Conservation (phyloP, 306 rosid genomes). For the Rosa persica region DNA sequence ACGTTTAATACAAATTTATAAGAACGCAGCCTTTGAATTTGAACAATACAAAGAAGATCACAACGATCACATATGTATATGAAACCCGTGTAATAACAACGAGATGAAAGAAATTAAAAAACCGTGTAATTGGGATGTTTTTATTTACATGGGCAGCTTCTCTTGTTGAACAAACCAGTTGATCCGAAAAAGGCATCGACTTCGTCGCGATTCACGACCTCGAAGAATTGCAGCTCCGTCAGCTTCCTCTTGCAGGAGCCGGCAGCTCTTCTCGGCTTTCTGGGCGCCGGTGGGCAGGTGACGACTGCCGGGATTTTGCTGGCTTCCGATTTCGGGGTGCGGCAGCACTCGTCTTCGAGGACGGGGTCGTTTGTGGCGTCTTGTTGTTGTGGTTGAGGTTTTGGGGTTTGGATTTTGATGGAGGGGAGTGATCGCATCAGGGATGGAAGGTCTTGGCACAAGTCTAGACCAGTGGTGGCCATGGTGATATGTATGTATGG, state of each 20-base stretch:
- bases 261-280: slow-evolving; percentile 37
- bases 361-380: background rate
- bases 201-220: slow-evolving; percentile 41
- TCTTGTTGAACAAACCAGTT: slow-evolving; percentile 29
- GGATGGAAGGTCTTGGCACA: slow-evolving; percentile 37
- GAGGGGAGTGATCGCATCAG: slow-evolving; percentile 23
- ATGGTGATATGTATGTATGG: slow-evolving; percentile 22
- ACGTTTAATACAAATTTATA: slow-evolving; percentile 12
- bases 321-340: slow-evolving; percentile 46
- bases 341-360: slow-evolving; percentile 18
- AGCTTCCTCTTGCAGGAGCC: slow-evolving; percentile 46
- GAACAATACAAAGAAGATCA: slow-evolving; percentile 7
- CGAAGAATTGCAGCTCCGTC: slow-evolving; percentile 47
- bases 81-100: background rate
- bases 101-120: background rate
- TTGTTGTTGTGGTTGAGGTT: background rate
- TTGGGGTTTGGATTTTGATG: slow-evolving; percentile 24
- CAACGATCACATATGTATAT: slow-evolving; percentile 1
- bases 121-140: background rate
- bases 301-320: slow-evolving; percentile 40
- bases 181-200: slow-evolving; percentile 46
- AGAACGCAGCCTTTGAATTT: background rate
- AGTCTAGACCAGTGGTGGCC: slow-evolving; percentile 47
- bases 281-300: slow-evolving; percentile 56
- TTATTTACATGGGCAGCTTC: slow-evolving; percentile 49